phyloP scores from a whole-genome alignment of 148 eudicot species.

The Nepenthes mirabilis region DNA sequence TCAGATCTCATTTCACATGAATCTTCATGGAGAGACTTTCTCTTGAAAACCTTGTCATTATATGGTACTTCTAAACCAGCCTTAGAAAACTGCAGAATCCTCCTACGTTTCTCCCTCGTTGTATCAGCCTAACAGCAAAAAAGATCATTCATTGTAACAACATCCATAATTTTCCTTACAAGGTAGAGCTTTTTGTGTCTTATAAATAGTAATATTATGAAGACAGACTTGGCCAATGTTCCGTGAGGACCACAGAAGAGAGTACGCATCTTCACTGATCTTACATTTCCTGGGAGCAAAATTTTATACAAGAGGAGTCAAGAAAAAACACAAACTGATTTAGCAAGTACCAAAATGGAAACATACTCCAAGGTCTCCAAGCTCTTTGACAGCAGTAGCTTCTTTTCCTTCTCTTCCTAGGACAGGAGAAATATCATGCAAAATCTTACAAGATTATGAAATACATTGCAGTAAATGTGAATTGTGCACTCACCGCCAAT shows the following conservation, averaged over 20 bases:
- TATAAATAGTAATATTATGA: not conserved
- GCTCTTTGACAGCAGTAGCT: slow-evolving; percentile 47
- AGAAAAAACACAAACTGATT: not conserved
- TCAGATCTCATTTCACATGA: slow-evolving; percentile 20
- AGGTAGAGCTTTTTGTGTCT: not conserved
- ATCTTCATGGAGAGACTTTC: slow-evolving; percentile 11
- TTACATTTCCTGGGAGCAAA: slow-evolving; percentile 41
- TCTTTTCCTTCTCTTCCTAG: slow-evolving; percentile 68
- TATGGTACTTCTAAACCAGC: slow-evolving; percentile 47
- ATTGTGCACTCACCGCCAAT: slow-evolving; percentile 39
- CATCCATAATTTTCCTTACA: not conserved
- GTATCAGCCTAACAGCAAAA: slow-evolving; percentile 46
- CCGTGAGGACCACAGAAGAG: slow-evolving; percentile 54
- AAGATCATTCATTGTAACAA: slow-evolving; percentile 1
- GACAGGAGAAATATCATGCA: slow-evolving; percentile 9
- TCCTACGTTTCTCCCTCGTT: slow-evolving; percentile 52
- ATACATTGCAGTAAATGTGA: not conserved
- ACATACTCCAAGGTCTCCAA: slow-evolving; percentile 60
- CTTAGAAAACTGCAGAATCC: slow-evolving; percentile 56
- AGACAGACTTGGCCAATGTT: slow-evolving; percentile 74
- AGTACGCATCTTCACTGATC: slow-evolving; percentile 50
- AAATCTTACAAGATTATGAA: not conserved
- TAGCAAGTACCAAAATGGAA: not conserved
- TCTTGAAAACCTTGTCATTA: slow-evolving; percentile 28
- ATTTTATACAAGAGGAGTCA: not conserved